A percentile compares a stretch with the other conserved stretches of the same genome.
Evolutionary conservation across 306 rosid species (phyloP).

Genomic region (Cicer cuneatum): DNA sequence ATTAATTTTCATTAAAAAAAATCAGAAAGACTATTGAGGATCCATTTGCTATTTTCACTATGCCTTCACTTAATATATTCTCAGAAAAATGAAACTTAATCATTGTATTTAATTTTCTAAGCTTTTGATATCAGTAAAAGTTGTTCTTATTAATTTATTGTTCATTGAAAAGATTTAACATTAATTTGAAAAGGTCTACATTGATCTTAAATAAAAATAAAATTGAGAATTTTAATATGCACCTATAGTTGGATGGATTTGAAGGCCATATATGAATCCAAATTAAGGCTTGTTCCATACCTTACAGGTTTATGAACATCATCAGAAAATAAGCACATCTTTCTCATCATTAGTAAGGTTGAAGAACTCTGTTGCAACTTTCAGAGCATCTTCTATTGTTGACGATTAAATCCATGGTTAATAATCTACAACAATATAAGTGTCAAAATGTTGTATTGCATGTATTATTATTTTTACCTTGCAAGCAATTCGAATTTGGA

Average conservation of each 20-base stretch:
- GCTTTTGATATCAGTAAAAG: not conserved
- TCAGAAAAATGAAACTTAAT: not conserved
- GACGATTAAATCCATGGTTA: slow-evolving; percentile 56
- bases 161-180: not conserved
- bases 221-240: not conserved
- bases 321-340: slow-evolving; percentile 53
- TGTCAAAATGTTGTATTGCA: too few relatives aligned
- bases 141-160: not conserved
- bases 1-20: too few relatives aligned
- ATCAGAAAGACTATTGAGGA: too few relatives aligned
- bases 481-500: slow-evolving; percentile 47
- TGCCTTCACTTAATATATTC: too few relatives aligned
- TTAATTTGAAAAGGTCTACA: not conserved
- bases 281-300: slow-evolving; percentile 61
- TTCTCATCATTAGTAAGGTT: slow-evolving; percentile 57
- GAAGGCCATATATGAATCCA: slow-evolving; percentile 70
- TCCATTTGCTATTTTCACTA: too few relatives aligned
- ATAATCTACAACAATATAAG: slow-evolving; percentile 46
- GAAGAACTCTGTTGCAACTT: slow-evolving; percentile 59
- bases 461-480: slow-evolving; percentile 39
- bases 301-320: slow-evolving; percentile 58
- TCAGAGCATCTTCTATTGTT: slow-evolving; percentile 44
- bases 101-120: not conserved
- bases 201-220: not conserved
- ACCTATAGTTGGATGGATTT: slow-evolving; percentile 59